Base-by-base conservation (phyloP, 768 basidiomycete genomes). In the Lentinula aciculospora region DNA sequence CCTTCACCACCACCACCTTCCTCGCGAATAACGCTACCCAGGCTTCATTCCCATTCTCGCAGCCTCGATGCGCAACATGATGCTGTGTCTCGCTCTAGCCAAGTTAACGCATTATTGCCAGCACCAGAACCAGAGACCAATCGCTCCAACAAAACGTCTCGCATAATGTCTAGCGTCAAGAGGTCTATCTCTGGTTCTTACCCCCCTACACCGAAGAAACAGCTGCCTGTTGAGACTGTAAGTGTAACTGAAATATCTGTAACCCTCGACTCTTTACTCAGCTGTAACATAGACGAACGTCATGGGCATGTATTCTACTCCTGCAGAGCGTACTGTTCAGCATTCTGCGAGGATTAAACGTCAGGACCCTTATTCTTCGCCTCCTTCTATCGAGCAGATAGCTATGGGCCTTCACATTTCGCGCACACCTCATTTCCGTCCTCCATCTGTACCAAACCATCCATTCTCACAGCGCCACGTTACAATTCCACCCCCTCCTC, bases 331-430 rank as follows among this genome's bases (percentile, higher is more conserved):
- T 57, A 63, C 64, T 58, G 46, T 68, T 23, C 49, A 64, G 59
- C 59, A 64, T 3, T 62, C 64, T 28, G 67, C 76, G 58, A 74
- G 69, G 61, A 68, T 71, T 53, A 78, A 72, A 59, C 65, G 72
- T 59, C 67, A 66, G 48, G 74, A 77, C 60, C 68, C 77, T 28
- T 61, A 75, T 27, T 58, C 72, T 25, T 66, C 73, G 21, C 82
- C 80, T 15, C 88, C 88, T 1, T 85, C 83, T 47, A 78, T 88
- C 39, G 83, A 86, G 64, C 88, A 90, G 70, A 90, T 90, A 60
- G 84, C 86, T 13, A 89, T 90, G 87, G 88, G 88, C 19, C 76
- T 90, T 23, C 88, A 90, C 68, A 72, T 86, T 29, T 89, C 88
- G 5, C 82, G 85, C 36, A 90, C 88, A 1, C 88, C 88, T 3